Evolutionary conservation across 2,329 filamentous ascomycete species (phyloP), one percentile per base, ranked within the genome.

Genomic region (Talaromyces sp.): DNA sequence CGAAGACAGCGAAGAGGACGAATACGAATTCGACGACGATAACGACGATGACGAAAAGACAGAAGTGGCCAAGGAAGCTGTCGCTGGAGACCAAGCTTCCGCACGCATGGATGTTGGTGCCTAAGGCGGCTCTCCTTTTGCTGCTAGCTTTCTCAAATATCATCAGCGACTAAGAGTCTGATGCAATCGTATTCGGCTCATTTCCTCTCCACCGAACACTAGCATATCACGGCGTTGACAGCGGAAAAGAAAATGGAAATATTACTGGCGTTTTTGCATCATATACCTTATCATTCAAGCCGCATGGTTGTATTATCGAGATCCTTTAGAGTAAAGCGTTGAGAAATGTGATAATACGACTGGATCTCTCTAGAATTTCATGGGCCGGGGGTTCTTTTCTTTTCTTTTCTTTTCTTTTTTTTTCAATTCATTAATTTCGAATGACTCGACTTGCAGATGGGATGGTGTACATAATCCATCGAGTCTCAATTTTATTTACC

Each of bases 1-100:
- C 1, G 86, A 88, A 29, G 88, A 91, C 6, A 84, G 85, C 1
- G 85, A 87, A 1, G 82, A 83, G 0, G 83, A 85, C 2, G 84
- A 85, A 9, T 81, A 78, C 1, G 78, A 79, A 1, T 74, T 83
- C 51, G 80, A 81, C 11, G 79, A 80, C 53, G 77, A 80, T 41
- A 76, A 78, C 19, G 65, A 66, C 17, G 61, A 65, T 7, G 61
- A 63, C 46, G 56, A 62, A n/a, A 58, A 59, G 54, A 55, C 51
- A 24, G 27, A 57, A 9, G 61, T 61, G 26, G 46, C 64, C 8
- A 72, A 67, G 61, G 65, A 62, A 11, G 64, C 68, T 56, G 68
- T 63, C 53, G 63, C 61, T 6, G 71, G 65, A 3, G 72, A 74
- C 53, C 66, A 68, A 56, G 70, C 69, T 38, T 71, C 73, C 2